A percentile compares a stretch with the other conserved stretches of the same genome.
Conservation (phyloP, 2,329 filamentous ascomycete species). For the Phoma sp. region DNA sequence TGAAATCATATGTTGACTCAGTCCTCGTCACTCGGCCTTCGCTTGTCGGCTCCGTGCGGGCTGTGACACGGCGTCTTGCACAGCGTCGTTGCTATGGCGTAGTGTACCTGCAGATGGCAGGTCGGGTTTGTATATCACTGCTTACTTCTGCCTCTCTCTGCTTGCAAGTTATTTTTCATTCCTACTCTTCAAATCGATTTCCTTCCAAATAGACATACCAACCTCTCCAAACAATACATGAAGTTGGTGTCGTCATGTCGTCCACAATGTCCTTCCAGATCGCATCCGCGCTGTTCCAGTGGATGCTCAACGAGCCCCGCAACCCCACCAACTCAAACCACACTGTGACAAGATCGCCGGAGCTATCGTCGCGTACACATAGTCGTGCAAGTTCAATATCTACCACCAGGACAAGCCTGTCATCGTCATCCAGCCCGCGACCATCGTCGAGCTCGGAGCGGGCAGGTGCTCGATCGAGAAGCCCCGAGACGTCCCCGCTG, state of each 20-base stretch:
- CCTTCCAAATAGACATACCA: too few species aligned
- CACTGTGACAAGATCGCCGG: not conserved
- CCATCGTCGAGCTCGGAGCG: not conserved
- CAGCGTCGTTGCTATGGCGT: slow-evolving; percentile 7
- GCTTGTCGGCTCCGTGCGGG: slow-evolving; percentile 1
- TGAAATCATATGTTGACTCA: too few species aligned
- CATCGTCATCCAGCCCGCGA: not conserved
- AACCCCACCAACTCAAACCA: not conserved
- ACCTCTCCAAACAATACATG: too few species aligned
- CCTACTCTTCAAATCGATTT: too few species aligned
- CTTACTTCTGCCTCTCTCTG: not conserved
- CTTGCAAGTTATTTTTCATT: too few species aligned
- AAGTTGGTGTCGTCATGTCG: too few species aligned
- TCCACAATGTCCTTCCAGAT: slow-evolving; percentile 14
- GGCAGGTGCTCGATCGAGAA: not conserved
- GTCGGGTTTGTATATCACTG: slow-evolving; percentile 1
- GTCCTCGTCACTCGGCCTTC: not conserved
- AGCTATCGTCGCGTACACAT: not conserved
- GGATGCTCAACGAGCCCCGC: not conserved
- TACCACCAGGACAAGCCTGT: not conserved
- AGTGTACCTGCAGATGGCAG: not conserved
- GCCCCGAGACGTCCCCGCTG: slow-evolving; percentile 2
- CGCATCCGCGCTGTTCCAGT: slow-evolving; percentile 5
- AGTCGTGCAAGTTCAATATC: not conserved
- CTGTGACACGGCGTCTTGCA: slow-evolving; percentile 5